Evolutionary conservation across 2,329 filamentous ascomycete genomes (phyloP), one percentile per base, ranked within the genome.

Genomic region (Penicillium paneum): DNA sequence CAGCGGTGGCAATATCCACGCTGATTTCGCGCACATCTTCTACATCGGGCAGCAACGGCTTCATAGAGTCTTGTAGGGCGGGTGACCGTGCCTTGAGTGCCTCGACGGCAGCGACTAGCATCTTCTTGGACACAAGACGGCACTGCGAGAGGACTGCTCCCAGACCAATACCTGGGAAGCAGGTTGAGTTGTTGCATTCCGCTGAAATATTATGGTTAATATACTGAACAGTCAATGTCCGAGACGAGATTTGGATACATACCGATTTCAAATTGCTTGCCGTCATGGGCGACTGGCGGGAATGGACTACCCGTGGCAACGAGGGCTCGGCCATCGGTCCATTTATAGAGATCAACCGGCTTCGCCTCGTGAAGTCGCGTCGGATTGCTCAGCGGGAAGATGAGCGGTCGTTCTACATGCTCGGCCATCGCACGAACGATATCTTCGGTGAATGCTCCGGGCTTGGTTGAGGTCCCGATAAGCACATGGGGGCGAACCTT

Each of bases 141-240:
- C 87, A 80, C 13, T 89, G 84, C 26, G 81, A 86, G 1, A 96
- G 81, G 0, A 96, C 83, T 8, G 83, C 83, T 11, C 90, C 91
- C 1, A 96, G 84, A 0, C 90, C 91, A 55, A 96, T 93, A 0
- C 90, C 90, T 0, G 91, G 91, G 71, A 95, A 96, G 15, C 88
- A 88, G 32, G 89, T 89, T 0, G 85, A 88, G 74, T 96, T 96
- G 75, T 96, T 96, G 75, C 91, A 96, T 72, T 96, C 91, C 24
- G 90, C 90, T 66, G 57, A 72, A 70, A 54, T 15, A 17, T 12
- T 6, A 28, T 34, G 13, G 8, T 21, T 28, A 32, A 19, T 21
- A 24, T 24, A 26, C 24, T 29, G 17, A 40, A 32, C 19, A 45
- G 28, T 19, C 17, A 19, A 36, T 19, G 8, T 34, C 11, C 17